Percentiles rank a stretch among this genome's conserved stretches.
phyloP scores from a whole-genome alignment of 163 green algal species.

The Chlorella variabilis region DNA sequence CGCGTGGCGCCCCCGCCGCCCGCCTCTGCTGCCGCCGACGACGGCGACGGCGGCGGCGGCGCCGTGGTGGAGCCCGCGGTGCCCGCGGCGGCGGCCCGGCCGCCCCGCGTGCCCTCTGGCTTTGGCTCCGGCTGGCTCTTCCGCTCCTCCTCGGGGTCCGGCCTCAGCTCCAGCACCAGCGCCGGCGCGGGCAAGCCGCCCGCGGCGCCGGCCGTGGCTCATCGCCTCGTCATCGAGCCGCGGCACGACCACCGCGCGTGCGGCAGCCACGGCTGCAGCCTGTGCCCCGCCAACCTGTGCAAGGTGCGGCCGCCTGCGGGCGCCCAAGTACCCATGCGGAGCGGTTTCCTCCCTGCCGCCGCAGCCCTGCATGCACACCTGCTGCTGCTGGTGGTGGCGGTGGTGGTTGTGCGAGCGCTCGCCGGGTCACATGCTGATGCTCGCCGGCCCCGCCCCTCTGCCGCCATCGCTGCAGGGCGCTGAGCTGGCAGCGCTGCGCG shows the following conservation, averaged over 20 bases:
- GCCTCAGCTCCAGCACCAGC: not conserved
- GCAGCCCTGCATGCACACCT: too few species aligned
- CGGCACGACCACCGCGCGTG: conserved; percentile 26
- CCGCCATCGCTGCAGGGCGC: conserved; percentile 57
- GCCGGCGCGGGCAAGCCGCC: conserved; percentile 5
- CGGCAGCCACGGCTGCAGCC: conserved; percentile 69
- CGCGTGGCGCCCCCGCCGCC: not conserved
- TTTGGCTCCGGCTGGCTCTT: not conserved
- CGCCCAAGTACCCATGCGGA: too few species aligned
- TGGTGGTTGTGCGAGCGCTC: too few species aligned
- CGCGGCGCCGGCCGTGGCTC: not conserved
- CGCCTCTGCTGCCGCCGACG: not conserved
- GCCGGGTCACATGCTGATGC: too few species aligned
- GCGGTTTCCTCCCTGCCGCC: too few species aligned
- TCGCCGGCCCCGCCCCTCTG: too few species aligned
- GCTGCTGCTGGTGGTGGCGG: too few species aligned
- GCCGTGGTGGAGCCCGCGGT: not conserved
- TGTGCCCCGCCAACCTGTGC: conserved; percentile 87
- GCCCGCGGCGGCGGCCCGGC: too few species aligned
- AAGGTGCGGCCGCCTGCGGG: conserved; percentile 57
- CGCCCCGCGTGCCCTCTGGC: conserved; percentile 1
- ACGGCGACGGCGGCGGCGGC: not conserved
- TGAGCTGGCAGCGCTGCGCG: conserved; percentile 69
- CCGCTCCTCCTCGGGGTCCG: not conserved
- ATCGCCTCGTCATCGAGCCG: conserved; percentile 58